Evolutionary conservation across 2,329 filamentous ascomycete species (phyloP), one percentile per base, ranked within the genome.

Genomic region (Sclerotinia nivalis): DNA sequence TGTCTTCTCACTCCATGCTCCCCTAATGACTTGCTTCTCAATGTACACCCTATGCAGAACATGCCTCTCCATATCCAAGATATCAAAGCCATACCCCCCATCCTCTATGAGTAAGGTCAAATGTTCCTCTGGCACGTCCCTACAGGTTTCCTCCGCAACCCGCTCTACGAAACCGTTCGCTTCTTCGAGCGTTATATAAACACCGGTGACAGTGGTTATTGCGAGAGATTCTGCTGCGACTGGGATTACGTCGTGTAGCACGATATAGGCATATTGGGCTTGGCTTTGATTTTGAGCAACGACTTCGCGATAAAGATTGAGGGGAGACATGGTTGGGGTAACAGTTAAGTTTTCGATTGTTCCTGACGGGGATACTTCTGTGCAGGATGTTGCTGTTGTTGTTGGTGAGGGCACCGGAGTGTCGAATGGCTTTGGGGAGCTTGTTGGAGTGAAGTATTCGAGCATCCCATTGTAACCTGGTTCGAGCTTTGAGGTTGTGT

Each of bases 101-200:
- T 64, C 18, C 18, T 64, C 61, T 40, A 64, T 25, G 10, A 25
- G 22, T 20, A 64, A 28, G 1, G 15, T 64, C 3, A 64, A 22
- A 40, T 64, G n/a, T 4, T 64, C 47, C 15, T 52, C 61, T 20
- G 61, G 47, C 0, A 64, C 61, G 13, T 64, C 47, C 18, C 61
- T 28, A 52, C 61, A 64, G 7, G 61, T 64, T 13, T 64, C 61
- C 9, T 64, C 61, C 0, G 61, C 61, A 28, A 64, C 34, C 1
- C 61, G n/a, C 9, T 64, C 61, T 4, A 64, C 61, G 13, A 64
- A 52, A 12, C 61, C 34, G 22, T 64, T 64, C 12, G 61, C 61
- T 28, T 64, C 61, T 52, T 64, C 61, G 0, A 64, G 61, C 13
- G 61, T 52, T 12, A 34, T 28, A 8, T 64, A 64, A 22, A 64